phyloP scores from a whole-genome alignment of 352 stramenopile species.

The Phytopythium aichiense region DNA sequence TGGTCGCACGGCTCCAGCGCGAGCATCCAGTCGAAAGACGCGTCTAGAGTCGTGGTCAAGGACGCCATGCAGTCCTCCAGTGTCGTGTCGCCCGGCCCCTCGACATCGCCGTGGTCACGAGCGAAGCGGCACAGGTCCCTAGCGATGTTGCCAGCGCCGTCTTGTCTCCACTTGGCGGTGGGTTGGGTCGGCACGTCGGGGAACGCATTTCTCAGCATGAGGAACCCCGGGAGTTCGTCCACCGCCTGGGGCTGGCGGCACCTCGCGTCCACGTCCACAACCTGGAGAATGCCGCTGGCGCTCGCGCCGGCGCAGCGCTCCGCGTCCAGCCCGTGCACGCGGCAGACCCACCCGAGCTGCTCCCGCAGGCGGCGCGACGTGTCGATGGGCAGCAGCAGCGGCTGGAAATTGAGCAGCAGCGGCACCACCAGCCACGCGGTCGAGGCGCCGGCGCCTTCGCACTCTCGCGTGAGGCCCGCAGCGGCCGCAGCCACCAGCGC shows the following conservation, averaged over 20 bases:
- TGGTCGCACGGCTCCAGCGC: conserved; percentile 19
- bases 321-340: conserved; percentile 21
- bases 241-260: conserved; percentile 14
- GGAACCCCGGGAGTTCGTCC: conserved; percentile 23
- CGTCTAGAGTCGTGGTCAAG: conserved; percentile 16
- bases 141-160: conserved; percentile 32
- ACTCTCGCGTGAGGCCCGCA: neutral
- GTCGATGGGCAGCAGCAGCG: conserved; percentile 33
- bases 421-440: conserved; percentile 30
- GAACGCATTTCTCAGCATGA: conserved; percentile 35
- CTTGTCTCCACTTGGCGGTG: conserved; percentile 29
- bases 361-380: conserved; percentile 12
- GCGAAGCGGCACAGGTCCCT: conserved; percentile 39
- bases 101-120: neutral
- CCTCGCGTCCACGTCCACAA: conserved; percentile 24
- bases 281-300: conserved; percentile 17
- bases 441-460: neutral
- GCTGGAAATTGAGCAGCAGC: conserved; percentile 49
- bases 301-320: conserved; percentile 20
- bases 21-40: conserved; percentile 40
- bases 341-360: conserved; percentile 42
- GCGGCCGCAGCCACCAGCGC: neutral
- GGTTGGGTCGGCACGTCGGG: neutral
- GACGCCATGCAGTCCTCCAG: conserved; percentile 11
- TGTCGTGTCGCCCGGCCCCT: neutral